phyloP scores from a whole-genome alignment of 2,329 filamentous ascomycete species.

The Aspergillus chevalieri region DNA sequence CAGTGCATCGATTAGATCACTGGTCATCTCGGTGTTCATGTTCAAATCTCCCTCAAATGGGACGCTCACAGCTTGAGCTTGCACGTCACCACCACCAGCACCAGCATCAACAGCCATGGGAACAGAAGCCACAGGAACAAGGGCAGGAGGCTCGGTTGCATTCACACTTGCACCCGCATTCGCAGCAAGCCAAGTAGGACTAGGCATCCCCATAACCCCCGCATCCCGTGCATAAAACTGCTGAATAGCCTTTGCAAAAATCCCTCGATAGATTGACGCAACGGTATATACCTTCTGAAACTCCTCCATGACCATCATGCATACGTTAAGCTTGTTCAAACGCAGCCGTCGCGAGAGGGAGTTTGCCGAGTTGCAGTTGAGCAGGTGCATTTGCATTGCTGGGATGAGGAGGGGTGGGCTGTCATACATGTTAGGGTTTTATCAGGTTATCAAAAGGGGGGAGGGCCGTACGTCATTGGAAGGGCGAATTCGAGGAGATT shows the following conservation, averaged over 20 bases:
- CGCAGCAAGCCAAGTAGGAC: not conserved
- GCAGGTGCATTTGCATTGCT: constrained; percentile 21
- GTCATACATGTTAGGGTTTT: not conserved
- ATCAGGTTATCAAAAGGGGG: not conserved
- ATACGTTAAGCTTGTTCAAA: constrained; percentile 16
- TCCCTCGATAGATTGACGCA: constrained; percentile 7
- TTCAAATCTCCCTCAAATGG: not conserved
- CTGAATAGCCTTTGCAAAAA: constrained; percentile 7
- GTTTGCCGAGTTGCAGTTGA: constrained; percentile 18
- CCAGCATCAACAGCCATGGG: not conserved
- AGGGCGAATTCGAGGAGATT: constrained; percentile 16
- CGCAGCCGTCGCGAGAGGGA: constrained; percentile 12
- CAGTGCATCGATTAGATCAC: constrained; percentile 3
- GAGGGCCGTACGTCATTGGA: constrained; percentile 17
- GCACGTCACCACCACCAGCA: not conserved
- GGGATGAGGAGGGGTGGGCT: constrained; percentile 14
- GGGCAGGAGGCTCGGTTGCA: not conserved
- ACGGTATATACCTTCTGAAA: constrained; percentile 14
- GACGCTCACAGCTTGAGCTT: not conserved
- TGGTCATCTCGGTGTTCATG: not conserved
- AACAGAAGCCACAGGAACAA: not conserved
- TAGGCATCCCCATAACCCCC: not conserved
- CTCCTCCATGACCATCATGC: constrained; percentile 18
- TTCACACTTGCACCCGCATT: not conserved
- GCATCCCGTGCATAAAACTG: constrained; percentile 3